Conservation (phyloP, 352 stramenopile genomes). For the Phytopythium mirpurense region DNA sequence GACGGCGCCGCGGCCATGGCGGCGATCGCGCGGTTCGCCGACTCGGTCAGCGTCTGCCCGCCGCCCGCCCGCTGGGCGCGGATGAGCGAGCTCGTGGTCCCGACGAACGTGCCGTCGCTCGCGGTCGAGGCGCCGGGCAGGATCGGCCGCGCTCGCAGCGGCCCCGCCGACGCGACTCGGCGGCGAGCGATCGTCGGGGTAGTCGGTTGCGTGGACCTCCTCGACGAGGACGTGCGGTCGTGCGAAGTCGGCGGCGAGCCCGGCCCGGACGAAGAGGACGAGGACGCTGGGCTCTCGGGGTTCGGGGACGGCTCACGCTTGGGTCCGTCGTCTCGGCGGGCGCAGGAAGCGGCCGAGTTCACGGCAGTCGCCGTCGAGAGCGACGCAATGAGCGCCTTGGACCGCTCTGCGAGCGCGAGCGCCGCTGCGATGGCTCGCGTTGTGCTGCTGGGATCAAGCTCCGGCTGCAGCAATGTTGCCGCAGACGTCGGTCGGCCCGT, state of each 20-base stretch:
- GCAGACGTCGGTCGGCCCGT: neutral
- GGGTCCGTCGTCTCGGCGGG: neutral
- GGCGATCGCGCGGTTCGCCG: conserved; percentile 39
- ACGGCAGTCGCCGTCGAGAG: conserved; percentile 9
- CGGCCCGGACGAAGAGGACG: conserved; percentile 16
- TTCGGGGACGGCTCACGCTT: conserved; percentile 2
- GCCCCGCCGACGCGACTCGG: conserved; percentile 16
- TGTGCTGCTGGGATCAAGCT: neutral
- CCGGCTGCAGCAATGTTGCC: neutral
- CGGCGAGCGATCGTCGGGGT: neutral
- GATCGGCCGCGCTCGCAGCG: conserved; percentile 4
- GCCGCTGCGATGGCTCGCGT: conserved; percentile 25
- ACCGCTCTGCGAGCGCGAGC: conserved; percentile 27
- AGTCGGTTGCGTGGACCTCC: neutral
- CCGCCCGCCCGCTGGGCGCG: conserved; percentile 41
- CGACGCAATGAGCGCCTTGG: conserved; percentile 36
- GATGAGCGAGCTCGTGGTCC: conserved; percentile 64
- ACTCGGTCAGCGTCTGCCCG: conserved; percentile 45
- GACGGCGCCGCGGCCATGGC: conserved; percentile 15
- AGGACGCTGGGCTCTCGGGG: conserved; percentile 9
- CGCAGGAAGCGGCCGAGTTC: neutral
- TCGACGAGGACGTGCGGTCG: neutral
- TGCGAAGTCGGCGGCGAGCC: conserved; percentile 8
- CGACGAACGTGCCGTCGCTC: conserved; percentile 32
- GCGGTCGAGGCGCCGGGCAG: neutral